Percentiles rank a stretch among this genome's conserved stretches.
These are phyloP conservation scores for Teunomyces funiuensis DNA, from an alignment of 805 yeast species.

Conservation along the genomic window DNA sequence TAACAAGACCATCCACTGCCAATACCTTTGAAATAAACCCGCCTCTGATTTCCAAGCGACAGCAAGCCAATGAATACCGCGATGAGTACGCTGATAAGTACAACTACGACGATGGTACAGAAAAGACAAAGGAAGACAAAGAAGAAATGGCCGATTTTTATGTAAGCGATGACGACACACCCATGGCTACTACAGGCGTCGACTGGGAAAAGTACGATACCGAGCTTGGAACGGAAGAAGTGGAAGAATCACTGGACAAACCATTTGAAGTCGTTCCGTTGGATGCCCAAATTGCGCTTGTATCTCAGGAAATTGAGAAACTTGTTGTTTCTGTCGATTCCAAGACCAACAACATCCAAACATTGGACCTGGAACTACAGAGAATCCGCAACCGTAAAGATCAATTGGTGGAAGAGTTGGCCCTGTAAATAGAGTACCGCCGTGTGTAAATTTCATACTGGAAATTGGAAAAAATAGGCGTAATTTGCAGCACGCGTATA, in stretches of 20 bases:
- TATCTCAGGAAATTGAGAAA: neutral
- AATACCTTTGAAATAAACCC: neutral
- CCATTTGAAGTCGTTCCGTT: neutral
- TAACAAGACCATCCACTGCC: neutral
- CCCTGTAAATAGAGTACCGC: neutral
- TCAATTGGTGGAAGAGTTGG: neutral
- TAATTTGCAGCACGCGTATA: neutral
- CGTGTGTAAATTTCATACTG: neutral
- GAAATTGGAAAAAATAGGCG: neutral
- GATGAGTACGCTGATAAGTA: constrained; percentile 14
- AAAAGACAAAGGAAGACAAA: constrained; percentile 3
- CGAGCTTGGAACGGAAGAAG: constrained; percentile 7
- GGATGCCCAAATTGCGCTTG: neutral
- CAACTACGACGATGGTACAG: constrained; percentile 13
- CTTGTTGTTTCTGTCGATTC: neutral
- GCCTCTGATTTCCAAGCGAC: constrained; percentile 5
- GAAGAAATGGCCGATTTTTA: constrained; percentile 8
- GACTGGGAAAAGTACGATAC: constrained; percentile 8
- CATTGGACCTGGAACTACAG: constrained; percentile 5
- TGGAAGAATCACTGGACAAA: neutral
- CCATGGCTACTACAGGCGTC: neutral
- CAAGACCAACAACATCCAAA: neutral
- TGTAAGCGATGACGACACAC: constrained; percentile 6
- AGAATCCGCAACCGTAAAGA: neutral
- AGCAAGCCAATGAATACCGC: constrained; percentile 5